Base-by-base conservation (phyloP, 208 protist species). In the Paratrypanosoma confusum region DNA sequence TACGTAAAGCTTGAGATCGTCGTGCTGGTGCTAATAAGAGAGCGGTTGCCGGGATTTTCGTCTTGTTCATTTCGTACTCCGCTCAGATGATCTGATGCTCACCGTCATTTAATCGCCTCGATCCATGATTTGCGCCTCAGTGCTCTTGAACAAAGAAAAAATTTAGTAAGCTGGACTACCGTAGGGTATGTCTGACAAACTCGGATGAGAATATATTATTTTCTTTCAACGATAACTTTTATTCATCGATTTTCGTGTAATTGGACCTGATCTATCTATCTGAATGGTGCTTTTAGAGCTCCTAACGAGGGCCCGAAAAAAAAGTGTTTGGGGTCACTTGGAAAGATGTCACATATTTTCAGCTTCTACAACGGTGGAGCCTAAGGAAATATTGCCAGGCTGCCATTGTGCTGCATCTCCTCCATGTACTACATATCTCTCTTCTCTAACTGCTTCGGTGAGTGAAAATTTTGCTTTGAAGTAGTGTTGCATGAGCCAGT, bases 221-320 rank as follows among this genome's bases (percentile, higher is more conserved):
- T 34, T 72, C 24, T 71, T 63, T 39, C 70, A 70, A 28, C 58
- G 72, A 43, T 71, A 60, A 45, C 56, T 78, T 22, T 63, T 73
- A n/a, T 78, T 63, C 64, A 38, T 78, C 28, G 57, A 27, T 31
- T 37, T 56, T 41, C 54, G 58, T 31, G 72, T 59, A 3, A 64
- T 54, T 14, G 65, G 63, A 35, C 42, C 65, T 11, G 49, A 71
- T 45, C 57, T 64, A 13, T 72, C 66, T 40, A 29, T 72, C 22
- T 68, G 57, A n/a, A 36, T 77, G 24, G n/a, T 22, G 21, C 48
- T 55, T 32, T n/a, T n/a, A n/a, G n/a, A n/a, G n/a, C n/a, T n/a
- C n/a, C n/a, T n/a, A n/a, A n/a, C n/a, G n/a, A n/a, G n/a, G n/a
- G n/a, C n/a, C n/a, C n/a, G 8, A 37, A 20, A 3, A 14, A 13